Evolutionary conservation across 2,329 filamentous ascomycete genomes (phyloP).

Genomic region (Diaporthe aspalathi): DNA sequence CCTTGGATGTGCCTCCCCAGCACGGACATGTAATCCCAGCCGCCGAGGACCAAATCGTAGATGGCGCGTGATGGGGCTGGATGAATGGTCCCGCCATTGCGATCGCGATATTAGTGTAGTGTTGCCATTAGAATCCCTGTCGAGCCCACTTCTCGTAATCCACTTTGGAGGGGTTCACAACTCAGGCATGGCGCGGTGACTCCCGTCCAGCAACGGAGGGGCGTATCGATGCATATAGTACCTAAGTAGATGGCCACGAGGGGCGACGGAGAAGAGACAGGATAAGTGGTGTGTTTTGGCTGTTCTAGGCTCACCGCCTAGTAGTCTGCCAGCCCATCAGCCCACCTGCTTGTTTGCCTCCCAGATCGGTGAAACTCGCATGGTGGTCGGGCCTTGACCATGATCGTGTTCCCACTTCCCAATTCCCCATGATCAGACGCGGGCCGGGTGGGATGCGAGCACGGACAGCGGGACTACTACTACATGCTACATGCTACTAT

Average conservation of each 20-base stretch:
- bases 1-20: neutral
- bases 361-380: neutral
- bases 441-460: slow-evolving; percentile 20
- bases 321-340: neutral
- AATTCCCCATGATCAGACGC: slow-evolving; percentile 2
- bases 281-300: too few relatives aligned
- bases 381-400: neutral
- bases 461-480: slow-evolving; percentile 30
- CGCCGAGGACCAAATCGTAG: neutral
- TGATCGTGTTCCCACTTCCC: slow-evolving; percentile 24
- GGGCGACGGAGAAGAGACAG: too few relatives aligned
- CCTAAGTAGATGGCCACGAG: too few relatives aligned
- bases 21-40: neutral
- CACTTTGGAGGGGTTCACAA: slow-evolving; percentile 30
- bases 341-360: neutral
- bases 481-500: too few relatives aligned
- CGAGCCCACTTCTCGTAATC: neutral
- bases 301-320: too few relatives aligned
- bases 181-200: slow-evolving; percentile 3
- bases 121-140: slow-evolving; percentile 23
- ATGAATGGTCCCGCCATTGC: neutral
- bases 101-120: neutral
- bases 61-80: neutral
- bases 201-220: neutral
- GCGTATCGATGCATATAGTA: neutral